A percentile compares a stretch with the other conserved stretches of the same genome.
These are phyloP conservation scores for Saccharomycopsis lassenensis DNA, from an alignment of 805 yeast genomes.

Conservation along the genomic window DNA sequence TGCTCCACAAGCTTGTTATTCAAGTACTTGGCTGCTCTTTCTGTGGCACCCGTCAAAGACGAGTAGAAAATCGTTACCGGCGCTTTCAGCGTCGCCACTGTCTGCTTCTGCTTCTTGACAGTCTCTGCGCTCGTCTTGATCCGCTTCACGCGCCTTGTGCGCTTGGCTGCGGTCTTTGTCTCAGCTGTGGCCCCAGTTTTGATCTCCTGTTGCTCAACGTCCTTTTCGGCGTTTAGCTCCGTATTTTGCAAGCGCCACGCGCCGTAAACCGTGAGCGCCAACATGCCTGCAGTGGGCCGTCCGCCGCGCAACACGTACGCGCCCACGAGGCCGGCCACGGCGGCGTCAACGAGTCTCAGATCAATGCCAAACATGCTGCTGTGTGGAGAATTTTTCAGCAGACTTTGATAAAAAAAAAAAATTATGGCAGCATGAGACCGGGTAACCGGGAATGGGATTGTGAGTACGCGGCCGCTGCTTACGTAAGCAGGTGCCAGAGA, in stretches of 20 bases:
- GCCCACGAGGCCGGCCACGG: constrained; percentile 8
- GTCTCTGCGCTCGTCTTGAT: constrained; percentile 15
- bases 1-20: constrained; percentile 26
- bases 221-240: too few species aligned
- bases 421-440: too few species aligned
- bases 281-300: constrained; percentile 26
- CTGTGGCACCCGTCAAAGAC: constrained; percentile 75
- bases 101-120: constrained; percentile 20
- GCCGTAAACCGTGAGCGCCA: constrained; percentile 21
- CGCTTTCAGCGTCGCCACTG: constrained; percentile 10
- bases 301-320: constrained; percentile 23
- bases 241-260: too few species aligned
- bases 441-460: too few species aligned
- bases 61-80: constrained; percentile 52
- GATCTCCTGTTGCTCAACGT: constrained; percentile 17
- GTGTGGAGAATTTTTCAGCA: too few species aligned
- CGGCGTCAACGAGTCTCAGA: not conserved
- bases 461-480: too few species aligned
- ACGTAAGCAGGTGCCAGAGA: too few species aligned
- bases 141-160: constrained; percentile 21
- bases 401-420: too few species aligned
- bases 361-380: not conserved
- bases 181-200: constrained; percentile 19
- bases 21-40: constrained; percentile 51
- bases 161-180: constrained; percentile 22